Evolutionary conservation across 2,329 filamentous ascomycete species (phyloP), one percentile per base, ranked within the genome.

Genomic region (Hypoxylon sp.): DNA sequence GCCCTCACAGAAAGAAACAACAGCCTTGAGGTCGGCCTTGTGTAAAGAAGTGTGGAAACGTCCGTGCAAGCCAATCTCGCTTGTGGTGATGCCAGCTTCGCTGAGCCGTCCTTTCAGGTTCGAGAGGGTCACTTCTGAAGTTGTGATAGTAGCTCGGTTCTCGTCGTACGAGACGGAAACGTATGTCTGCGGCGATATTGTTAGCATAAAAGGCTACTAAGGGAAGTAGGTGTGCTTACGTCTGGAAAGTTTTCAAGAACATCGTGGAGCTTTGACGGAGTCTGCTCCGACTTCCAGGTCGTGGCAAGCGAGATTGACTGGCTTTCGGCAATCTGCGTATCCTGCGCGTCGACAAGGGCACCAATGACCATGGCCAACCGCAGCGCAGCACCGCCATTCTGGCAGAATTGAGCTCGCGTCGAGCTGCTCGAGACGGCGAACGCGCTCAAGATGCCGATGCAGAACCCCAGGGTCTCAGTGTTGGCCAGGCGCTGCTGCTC

Each of bases 331-430:
- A 10, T 20, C 18, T 48, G 43, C n/a, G 42, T 29, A 35, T 55
- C 45, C 33, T 45, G 45, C 5, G 51, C 51, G 15, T 55, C 51
- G 21, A 55, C 51, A 2, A 55, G 35, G 64, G 69, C 2, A 11
- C 77, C 78, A 24, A 76, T 69, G 1, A 76, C 61, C 69, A 77
- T 70, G 0, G 69, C 77, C 2, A 81, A 57, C 0, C 76, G 69
- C 3, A 80, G 48, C 0, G 77, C 77, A 0, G 66, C 69, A 1
- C 74, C 70, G 0, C 73, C 76, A 61, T 77, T 70, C 13, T 65
- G 53, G 20, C 68, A 35, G 9, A 80, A 65, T 1, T 77, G 65
- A 0, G 49, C 37, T 2, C 48, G 40, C 61, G 70, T 2, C 37
- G 7, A 18, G 72, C 64, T 20, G 52, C 70, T 67, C 0, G 77